phyloP scores from a whole-genome alignment of 345 rosid genomes.

The Lepidium sativum region DNA sequence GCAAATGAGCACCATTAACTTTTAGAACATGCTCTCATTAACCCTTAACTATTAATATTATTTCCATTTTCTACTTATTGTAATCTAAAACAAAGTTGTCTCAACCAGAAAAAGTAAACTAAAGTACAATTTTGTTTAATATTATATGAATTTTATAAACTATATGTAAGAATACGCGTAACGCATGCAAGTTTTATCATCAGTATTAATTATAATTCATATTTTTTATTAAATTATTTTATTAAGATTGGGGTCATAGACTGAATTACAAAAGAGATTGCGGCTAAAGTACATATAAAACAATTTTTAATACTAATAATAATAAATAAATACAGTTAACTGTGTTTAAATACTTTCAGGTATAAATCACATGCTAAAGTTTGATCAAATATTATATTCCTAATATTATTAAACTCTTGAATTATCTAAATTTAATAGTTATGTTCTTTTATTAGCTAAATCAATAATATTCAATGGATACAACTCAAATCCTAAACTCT shows the following conservation, averaged over 20 bases:
- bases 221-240: not conserved
- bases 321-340: not conserved
- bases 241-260: not conserved
- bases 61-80: not conserved
- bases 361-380: slow-evolving; percentile 9
- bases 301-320: not conserved
- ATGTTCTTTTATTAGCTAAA: too few species aligned
- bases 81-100: not conserved
- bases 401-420: not conserved
- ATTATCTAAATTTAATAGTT: not conserved
- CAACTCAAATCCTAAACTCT: too few species aligned
- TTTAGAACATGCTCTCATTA: slow-evolving; percentile 23
- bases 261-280: slow-evolving; percentile 8
- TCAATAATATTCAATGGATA: too few species aligned
- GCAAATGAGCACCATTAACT: slow-evolving; percentile 25
- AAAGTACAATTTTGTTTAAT: not conserved
- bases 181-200: slow-evolving; percentile 24
- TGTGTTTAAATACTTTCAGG: slow-evolving; percentile 9
- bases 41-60: not conserved
- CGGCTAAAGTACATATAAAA: slow-evolving; percentile 8
- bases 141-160: not conserved
- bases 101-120: not conserved
- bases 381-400: not conserved
- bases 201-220: not conserved
- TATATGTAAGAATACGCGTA: slow-evolving; percentile 14